These are phyloP conservation scores for Musa beccarii DNA, from an alignment of 176 grass and related monocot genomes.

Conservation along the genomic window DNA sequence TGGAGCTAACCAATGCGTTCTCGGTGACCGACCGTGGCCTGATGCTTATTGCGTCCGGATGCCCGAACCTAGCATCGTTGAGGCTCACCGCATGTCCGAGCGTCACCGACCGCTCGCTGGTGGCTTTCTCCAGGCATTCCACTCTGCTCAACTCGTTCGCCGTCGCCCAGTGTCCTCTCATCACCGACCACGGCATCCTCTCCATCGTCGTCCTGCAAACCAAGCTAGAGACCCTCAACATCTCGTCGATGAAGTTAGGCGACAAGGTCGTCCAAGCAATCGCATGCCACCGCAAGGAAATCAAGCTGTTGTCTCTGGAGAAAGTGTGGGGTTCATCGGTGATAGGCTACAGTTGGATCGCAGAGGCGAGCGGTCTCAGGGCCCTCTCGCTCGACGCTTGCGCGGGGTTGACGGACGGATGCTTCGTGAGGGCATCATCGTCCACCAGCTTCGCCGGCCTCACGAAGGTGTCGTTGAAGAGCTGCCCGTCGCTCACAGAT, in stretches of 20 bases:
- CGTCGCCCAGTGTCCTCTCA: background rate
- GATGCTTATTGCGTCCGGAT: background rate
- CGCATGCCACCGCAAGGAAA: background rate
- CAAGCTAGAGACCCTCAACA: background rate
- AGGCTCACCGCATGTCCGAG: background rate
- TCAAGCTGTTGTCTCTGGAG: background rate
- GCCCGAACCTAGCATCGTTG: background rate
- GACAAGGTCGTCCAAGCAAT: background rate
- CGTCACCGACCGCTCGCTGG: background rate
- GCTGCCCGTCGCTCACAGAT: background rate
- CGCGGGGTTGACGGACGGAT: background rate
- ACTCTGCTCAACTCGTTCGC: background rate
- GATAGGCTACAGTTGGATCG: background rate
- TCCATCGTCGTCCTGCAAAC: background rate
- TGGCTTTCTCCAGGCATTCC: background rate
- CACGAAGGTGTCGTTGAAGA: background rate
- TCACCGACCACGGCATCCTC: background rate
- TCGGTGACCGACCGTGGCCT: slow-evolving; percentile 7
- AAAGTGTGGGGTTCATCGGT: background rate
- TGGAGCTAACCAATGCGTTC: background rate
- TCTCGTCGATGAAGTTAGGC: background rate
- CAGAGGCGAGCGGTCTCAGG: background rate
- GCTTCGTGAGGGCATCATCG: background rate
- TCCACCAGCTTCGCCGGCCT: background rate
- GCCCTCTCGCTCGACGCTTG: background rate